These are phyloP conservation scores for Arbutus unedo DNA, from an alignment of 148 eudicot genomes.

Conservation along the genomic window DNA sequence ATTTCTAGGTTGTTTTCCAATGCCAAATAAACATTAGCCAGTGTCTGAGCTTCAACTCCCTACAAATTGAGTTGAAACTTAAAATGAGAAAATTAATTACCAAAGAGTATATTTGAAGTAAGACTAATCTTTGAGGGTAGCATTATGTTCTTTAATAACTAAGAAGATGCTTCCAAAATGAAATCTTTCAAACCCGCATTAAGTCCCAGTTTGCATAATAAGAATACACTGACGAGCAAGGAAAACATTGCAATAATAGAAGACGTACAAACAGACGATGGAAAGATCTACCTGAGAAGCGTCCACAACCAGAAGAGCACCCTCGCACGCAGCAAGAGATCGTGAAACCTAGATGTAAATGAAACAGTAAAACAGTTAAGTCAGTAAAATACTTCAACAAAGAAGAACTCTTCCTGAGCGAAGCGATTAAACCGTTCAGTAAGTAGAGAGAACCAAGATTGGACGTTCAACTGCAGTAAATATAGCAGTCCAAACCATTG, in stretches of 20 bases:
- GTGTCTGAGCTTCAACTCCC: conserved; percentile 99
- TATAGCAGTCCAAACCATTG: neutral
- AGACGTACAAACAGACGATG: conserved; percentile 6
- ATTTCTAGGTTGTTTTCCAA: conserved; percentile 93
- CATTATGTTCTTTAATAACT: neutral
- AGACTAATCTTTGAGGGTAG: neutral
- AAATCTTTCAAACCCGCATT: conserved; percentile 2
- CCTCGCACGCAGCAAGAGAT: conserved; percentile 99
- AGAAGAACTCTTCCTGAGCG: neutral
- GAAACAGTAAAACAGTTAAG: neutral
- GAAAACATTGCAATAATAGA: neutral
- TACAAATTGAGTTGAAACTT: conserved; percentile 28
- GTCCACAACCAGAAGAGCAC: conserved; percentile 96
- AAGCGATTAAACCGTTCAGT: neutral
- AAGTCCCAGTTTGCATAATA: neutral
- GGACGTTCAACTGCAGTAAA: neutral
- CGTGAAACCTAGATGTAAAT: conserved; percentile 72
- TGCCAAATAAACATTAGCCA: conserved; percentile 96
- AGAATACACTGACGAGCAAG: conserved; percentile 8
- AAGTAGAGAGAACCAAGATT: neutral
- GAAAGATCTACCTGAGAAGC: conserved; percentile 63
- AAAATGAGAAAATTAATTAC: neutral
- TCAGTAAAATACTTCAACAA: neutral
- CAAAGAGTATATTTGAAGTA: neutral
- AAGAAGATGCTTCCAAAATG: neutral